A percentile compares a stretch with the other conserved stretches of the same genome.
Conservation (phyloP, 2,329 filamentous ascomycete genomes). For the Hymenotorrendiella dingleyae region DNA sequence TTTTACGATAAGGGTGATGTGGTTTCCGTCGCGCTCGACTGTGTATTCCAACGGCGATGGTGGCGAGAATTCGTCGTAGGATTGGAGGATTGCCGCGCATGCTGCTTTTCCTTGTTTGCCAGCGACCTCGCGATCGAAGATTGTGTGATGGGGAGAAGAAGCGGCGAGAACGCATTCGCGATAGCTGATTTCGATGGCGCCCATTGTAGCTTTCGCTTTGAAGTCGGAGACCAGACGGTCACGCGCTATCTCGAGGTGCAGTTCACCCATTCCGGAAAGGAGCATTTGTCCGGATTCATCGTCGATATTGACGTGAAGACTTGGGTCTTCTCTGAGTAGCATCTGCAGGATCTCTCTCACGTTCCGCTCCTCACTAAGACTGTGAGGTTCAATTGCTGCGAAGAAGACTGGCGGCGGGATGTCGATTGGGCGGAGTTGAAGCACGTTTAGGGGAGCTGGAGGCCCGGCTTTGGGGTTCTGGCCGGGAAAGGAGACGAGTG, state of each 20-base stretch:
- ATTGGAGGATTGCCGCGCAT: slow-evolving; percentile 64
- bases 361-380: slow-evolving; percentile 71
- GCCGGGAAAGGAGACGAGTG: slow-evolving; percentile 68
- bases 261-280: slow-evolving; percentile 90
- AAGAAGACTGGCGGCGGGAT: slow-evolving; percentile 95
- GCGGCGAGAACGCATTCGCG: slow-evolving; percentile 67
- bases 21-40: slow-evolving; percentile 64
- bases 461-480: slow-evolving; percentile 56
- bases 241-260: slow-evolving; percentile 89
- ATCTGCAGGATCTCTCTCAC: slow-evolving; percentile 71
- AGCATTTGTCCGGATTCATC: slow-evolving; percentile 91
- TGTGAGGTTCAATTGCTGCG: slow-evolving; percentile 80
- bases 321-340: slow-evolving; percentile 86
- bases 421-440: slow-evolving; percentile 82
- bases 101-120: slow-evolving; percentile 73
- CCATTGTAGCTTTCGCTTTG: slow-evolving; percentile 79
- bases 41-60: slow-evolving; percentile 37
- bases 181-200: slow-evolving; percentile 91
- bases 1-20: slow-evolving; percentile 48
- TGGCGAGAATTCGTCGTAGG: slow-evolving; percentile 40
- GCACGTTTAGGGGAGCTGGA: slow-evolving; percentile 60
- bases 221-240: slow-evolving; percentile 85
- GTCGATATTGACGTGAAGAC: slow-evolving; percentile 76
- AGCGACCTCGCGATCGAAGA: slow-evolving; percentile 74
- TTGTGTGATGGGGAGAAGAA: slow-evolving; percentile 50